Conservation (phyloP, 106 monocot species). For the Agapanthus africanus region DNA sequence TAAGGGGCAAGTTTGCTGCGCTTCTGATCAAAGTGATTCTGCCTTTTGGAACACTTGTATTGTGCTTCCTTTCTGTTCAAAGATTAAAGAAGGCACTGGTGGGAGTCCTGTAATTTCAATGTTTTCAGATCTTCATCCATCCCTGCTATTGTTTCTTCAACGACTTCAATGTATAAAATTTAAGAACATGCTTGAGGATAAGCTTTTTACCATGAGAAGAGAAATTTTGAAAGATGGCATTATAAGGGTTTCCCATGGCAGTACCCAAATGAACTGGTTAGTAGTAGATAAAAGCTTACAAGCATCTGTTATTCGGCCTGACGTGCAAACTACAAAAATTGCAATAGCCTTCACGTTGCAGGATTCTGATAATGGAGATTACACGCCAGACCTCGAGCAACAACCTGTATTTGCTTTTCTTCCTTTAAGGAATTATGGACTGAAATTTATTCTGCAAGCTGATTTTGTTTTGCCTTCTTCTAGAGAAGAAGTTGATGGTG, state of each 20-base stretch:
- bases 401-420: constrained; percentile 77
- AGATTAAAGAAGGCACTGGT: no score
- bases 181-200: no score
- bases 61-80: no score
- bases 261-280: constrained; percentile 44
- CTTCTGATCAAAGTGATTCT: constrained; percentile 16
- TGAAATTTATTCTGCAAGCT: constrained; percentile 63
- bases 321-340: constrained; percentile 60
- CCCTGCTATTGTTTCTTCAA: no score
- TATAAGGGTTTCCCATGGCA: constrained; percentile 44
- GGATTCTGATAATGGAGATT: constrained; percentile 29
- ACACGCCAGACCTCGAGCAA: constrained; percentile 25
- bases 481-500: constrained; percentile 64
- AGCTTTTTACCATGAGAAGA: no score
- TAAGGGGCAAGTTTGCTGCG: constrained; percentile 13
- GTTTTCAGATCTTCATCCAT: no score
- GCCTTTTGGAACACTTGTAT: constrained; percentile 61
- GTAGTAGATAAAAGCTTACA: constrained; percentile 32
- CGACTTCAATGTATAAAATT: no score
- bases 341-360: constrained; percentile 47
- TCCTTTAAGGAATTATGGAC: constrained; percentile 56
- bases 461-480: constrained; percentile 71
- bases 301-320: constrained; percentile 27
- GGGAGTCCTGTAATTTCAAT: no score
- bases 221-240: no score